phyloP scores from a whole-genome alignment of 208 protist species.

The Blastocrithidia nonstop region DNA sequence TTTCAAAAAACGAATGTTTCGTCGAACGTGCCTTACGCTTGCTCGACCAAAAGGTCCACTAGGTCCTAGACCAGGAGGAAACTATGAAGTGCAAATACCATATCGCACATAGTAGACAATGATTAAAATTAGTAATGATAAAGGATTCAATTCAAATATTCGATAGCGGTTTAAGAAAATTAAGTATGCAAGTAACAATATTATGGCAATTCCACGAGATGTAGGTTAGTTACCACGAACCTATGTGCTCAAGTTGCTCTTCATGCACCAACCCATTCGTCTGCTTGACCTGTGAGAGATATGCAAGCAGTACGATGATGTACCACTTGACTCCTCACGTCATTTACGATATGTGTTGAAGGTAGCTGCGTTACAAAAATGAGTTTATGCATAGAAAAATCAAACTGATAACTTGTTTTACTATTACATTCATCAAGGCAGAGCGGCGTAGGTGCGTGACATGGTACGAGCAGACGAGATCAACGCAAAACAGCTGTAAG shows the following conservation, averaged over 20 bases:
- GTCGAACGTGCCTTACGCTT: too few relatives aligned
- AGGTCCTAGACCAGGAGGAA: slow-evolving; percentile 51
- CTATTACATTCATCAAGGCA: slow-evolving; percentile 74
- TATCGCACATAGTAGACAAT: slow-evolving; percentile 78
- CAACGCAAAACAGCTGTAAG: slow-evolving; percentile 27
- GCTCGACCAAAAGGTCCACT: slow-evolving; percentile 66
- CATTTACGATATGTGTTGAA: slow-evolving; percentile 78
- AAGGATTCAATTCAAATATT: slow-evolving; percentile 66
- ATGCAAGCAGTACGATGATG: slow-evolving; percentile 74
- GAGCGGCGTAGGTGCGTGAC: slow-evolving; percentile 62
- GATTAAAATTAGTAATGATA: slow-evolving; percentile 28
- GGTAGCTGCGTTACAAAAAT: slow-evolving; percentile 72
- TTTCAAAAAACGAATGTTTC: too few relatives aligned
- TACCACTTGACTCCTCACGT: slow-evolving; percentile 73
- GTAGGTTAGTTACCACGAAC: slow-evolving; percentile 77
- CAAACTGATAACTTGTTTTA: slow-evolving; percentile 80
- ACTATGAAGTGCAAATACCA: slow-evolving; percentile 66
- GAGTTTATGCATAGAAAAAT: slow-evolving; percentile 86
- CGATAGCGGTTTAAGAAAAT: slow-evolving; percentile 81
- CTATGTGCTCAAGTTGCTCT: slow-evolving; percentile 72
- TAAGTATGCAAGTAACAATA: slow-evolving; percentile 52
- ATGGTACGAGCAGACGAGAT: slow-evolving; percentile 64
- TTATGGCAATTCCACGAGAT: slow-evolving; percentile 78
- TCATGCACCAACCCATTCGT: slow-evolving; percentile 77
- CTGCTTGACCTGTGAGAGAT: slow-evolving; percentile 71